These are phyloP conservation scores for Colletotrichum sp. DNA, from an alignment of 2,329 filamentous ascomycete species.

Conservation along the genomic window DNA sequence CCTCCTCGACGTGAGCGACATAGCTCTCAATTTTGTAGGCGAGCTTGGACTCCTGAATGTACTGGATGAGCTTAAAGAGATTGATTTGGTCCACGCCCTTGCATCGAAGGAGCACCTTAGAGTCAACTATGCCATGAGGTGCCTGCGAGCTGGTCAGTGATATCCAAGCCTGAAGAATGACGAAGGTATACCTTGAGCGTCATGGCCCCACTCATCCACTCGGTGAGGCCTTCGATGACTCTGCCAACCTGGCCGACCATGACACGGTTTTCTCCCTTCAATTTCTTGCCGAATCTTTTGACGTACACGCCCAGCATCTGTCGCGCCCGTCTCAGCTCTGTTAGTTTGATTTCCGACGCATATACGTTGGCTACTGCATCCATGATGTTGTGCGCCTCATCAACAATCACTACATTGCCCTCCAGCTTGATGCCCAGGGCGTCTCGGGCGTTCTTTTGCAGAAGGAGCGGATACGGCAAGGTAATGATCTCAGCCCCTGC, in stretches of 20 bases:
- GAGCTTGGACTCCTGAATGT: slow-evolving; percentile 90
- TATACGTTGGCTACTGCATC: slow-evolving; percentile 90
- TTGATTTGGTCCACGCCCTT: slow-evolving; percentile 97
- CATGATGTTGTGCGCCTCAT: slow-evolving; percentile 98
- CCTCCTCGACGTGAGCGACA: slow-evolving; percentile 64
- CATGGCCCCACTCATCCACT: slow-evolving; percentile 66
- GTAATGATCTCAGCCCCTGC: slow-evolving; percentile 88
- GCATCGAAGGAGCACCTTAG: slow-evolving; percentile 75
- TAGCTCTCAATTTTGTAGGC: slow-evolving; percentile 96
- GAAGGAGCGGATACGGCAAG: slow-evolving; percentile 86
- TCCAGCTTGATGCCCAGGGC: slow-evolving; percentile 87
- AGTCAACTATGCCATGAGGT: slow-evolving; percentile 71
- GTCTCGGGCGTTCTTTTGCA: slow-evolving; percentile 87
- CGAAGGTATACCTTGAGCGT: slow-evolving; percentile 46
- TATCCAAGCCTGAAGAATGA: neutral
- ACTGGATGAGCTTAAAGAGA: slow-evolving; percentile 84
- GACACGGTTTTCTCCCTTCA: slow-evolving; percentile 90
- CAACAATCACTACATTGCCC: slow-evolving; percentile 90
- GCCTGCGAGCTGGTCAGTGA: slow-evolving; percentile 32
- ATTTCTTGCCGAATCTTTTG: slow-evolving; percentile 82
- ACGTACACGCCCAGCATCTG: slow-evolving; percentile 83
- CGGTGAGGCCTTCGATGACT: slow-evolving; percentile 78
- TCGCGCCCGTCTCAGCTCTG: slow-evolving; percentile 75
- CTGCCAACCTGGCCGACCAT: slow-evolving; percentile 89
- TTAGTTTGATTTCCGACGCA: slow-evolving; percentile 76